Conservation (phyloP, 2,329 filamentous ascomycete genomes). For the Alternaria hordeiaustralica region DNA sequence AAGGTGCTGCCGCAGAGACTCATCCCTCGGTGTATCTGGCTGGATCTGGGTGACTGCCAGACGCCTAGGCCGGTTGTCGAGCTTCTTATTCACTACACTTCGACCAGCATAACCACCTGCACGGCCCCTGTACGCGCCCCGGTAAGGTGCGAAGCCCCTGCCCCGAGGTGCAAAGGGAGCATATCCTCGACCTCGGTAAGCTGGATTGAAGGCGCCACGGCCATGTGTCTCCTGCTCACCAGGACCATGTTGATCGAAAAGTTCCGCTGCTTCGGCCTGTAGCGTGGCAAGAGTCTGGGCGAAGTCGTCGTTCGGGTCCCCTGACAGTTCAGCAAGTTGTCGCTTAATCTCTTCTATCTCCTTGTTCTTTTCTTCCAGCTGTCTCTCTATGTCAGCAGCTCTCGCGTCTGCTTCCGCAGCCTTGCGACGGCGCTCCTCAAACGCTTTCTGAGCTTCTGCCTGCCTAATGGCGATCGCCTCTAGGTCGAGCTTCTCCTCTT, state of each 20-base stretch:
- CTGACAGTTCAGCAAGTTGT: constrained; percentile 62
- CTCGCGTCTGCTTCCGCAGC: constrained; percentile 68
- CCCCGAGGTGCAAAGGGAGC: constrained; percentile 15
- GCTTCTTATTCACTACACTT: constrained; percentile 62
- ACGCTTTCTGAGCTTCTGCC: constrained; percentile 71
- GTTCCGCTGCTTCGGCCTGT: constrained; percentile 62
- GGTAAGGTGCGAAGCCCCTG: constrained; percentile 24
- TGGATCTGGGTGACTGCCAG: constrained; percentile 69
- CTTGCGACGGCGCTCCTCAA: constrained; percentile 70
- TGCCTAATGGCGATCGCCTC: constrained; percentile 74
- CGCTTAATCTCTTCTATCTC: constrained; percentile 69
- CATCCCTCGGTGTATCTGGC: constrained; percentile 68
- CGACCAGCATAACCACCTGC: constrained; percentile 32
- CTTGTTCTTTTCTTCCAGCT: constrained; percentile 68
- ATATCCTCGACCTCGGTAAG: constrained; percentile 51
- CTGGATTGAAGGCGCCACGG: constrained; percentile 34
- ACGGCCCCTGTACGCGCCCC: constrained; percentile 54
- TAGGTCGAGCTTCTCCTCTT: constrained; percentile 66
- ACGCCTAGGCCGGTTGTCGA: constrained; percentile 78
- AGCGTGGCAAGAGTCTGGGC: constrained; percentile 28
- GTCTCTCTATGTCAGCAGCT: constrained; percentile 69
- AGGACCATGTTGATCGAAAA: constrained; percentile 67
- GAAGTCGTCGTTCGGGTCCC: constrained; percentile 23
- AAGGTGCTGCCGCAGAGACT: constrained; percentile 73
- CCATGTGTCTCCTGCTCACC: constrained; percentile 26